phyloP scores from a whole-genome alignment of 345 rosid species.

The Carallia brachiata region DNA sequence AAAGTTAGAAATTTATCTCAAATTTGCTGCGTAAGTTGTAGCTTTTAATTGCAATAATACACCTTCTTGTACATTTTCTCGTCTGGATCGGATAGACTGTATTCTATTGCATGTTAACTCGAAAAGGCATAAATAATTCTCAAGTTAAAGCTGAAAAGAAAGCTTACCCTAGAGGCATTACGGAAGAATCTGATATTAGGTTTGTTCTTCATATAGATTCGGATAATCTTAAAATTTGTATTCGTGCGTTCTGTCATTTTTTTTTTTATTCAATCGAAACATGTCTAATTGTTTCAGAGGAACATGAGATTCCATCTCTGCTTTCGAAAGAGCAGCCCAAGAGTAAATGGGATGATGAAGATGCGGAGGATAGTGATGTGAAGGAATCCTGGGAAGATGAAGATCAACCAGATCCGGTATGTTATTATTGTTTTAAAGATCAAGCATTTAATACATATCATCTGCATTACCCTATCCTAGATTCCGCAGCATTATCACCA shows the following conservation, averaged over 20 bases:
- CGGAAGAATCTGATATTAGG: not conserved
- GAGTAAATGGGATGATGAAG: conserved; percentile 92
- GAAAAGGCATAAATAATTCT: not conserved
- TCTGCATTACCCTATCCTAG: not conserved
- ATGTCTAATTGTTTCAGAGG: conserved; percentile 39
- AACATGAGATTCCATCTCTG: conserved; percentile 59
- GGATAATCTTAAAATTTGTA: not conserved
- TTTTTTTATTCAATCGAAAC: not conserved
- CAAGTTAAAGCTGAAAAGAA: not conserved
- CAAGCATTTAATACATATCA: not conserved
- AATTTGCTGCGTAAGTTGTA: no score
- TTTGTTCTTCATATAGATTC: not conserved
- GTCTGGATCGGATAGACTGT: no score
- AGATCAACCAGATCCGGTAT: conserved; percentile 75
- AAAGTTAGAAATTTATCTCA: no score
- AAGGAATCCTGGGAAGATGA: conserved; percentile 99
- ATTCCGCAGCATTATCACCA: not conserved
- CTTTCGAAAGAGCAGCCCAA: conserved; percentile 45
- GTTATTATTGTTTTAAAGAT: conserved; percentile 18
- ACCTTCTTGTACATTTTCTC: no score
- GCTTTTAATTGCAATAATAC: no score
- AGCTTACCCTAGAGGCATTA: not conserved
- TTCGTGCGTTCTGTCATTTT: not conserved
- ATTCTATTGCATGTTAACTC: not conserved
- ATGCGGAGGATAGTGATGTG: conserved; percentile 75